These are phyloP conservation scores for Periconia macrospinosa DNA, from an alignment of 2,329 filamentous ascomycete genomes.

Conservation along the genomic window DNA sequence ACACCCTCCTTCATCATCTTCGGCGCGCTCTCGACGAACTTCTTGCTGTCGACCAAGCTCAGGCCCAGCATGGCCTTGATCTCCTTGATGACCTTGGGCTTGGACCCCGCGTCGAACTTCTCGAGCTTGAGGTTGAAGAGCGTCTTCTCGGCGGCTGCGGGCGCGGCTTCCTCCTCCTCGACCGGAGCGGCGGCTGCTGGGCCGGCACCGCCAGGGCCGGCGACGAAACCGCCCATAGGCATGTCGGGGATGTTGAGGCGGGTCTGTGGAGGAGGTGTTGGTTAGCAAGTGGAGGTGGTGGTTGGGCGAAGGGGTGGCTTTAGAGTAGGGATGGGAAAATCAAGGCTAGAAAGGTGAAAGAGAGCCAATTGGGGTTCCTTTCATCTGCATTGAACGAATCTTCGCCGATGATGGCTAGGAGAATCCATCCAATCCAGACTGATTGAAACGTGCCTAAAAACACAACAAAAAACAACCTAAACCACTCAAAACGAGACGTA, in stretches of 20 bases:
- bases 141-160: conserved; percentile 89
- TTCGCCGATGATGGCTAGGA: too few relatives aligned
- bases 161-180: conserved; percentile 79
- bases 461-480: background rate
- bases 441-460: background rate
- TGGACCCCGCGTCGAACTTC: conserved; percentile 82
- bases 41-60: conserved; percentile 98
- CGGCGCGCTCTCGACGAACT: conserved; percentile 97
- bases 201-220: conserved; percentile 63
- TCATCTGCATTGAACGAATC: too few relatives aligned
- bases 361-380: too few relatives aligned
- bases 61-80: conserved; percentile 94
- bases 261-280: conserved; percentile 58
- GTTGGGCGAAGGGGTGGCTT: background rate
- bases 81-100: conserved; percentile 99
- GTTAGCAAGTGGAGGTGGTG: background rate
- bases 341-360: too few relatives aligned
- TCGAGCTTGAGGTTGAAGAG: conserved; percentile 95
- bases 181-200: conserved; percentile 64
- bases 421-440: too few relatives aligned
- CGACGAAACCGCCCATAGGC: conserved; percentile 88
- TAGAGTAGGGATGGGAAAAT: background rate
- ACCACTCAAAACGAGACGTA: background rate
- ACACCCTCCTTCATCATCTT: conserved; percentile 99
- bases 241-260: conserved; percentile 98